Conservation (phyloP, 768 basidiomycete species). For the Phanerochaete carnosa region DNA sequence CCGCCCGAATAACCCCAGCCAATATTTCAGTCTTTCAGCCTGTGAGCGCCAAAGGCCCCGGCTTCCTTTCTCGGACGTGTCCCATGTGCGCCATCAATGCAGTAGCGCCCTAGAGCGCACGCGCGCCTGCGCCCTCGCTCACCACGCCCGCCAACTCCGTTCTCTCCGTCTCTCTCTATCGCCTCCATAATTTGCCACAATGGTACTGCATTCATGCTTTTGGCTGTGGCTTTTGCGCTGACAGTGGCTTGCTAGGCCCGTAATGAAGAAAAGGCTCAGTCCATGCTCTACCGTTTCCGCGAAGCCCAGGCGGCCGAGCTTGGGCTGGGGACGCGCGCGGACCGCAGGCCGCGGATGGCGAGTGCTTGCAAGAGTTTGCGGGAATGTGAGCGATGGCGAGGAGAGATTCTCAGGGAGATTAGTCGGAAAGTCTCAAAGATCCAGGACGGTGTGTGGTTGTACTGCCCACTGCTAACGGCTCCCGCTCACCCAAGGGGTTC, state of each 20-base stretch:
- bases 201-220: not conserved
- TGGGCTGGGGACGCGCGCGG: conserved; percentile 79
- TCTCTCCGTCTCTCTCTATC: not conserved
- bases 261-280: conserved; percentile 98
- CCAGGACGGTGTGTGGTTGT: conserved; percentile 70
- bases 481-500: not conserved
- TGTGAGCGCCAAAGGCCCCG: conserved; percentile 5
- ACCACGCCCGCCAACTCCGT: not conserved
- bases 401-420: conserved; percentile 92
- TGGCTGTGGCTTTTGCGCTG: not conserved
- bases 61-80: not conserved
- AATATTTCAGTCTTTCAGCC: not conserved
- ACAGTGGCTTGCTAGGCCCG: conserved; percentile 59
- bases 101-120: not conserved
- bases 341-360: conserved; percentile 90
- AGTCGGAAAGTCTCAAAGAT: conserved; percentile 97
- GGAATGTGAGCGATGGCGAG: conserved; percentile 95
- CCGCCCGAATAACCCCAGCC: too few relatives aligned
- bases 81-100: not conserved
- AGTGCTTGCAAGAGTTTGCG: conserved; percentile 86
- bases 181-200: not conserved
- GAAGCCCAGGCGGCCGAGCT: conserved; percentile 96
- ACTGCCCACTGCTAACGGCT: not conserved
- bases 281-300: conserved; percentile 92
- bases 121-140: not conserved